Percentiles rank a stretch among this genome's conserved stretches.
Evolutionary conservation across 352 stramenopile genomes (phyloP).

Genomic region (Thraustotheca clavata): DNA sequence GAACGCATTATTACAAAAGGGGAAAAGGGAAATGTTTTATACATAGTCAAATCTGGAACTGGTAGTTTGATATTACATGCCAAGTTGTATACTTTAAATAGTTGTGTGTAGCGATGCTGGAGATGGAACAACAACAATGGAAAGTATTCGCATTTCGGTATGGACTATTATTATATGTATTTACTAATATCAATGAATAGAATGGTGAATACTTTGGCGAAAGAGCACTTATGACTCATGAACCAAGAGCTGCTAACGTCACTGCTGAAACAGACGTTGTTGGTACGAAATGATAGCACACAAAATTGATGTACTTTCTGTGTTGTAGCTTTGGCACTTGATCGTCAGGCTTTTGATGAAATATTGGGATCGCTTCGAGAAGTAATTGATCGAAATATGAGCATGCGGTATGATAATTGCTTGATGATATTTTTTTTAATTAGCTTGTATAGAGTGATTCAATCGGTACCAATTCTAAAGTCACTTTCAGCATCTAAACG

Average conservation of each 20-base stretch:
- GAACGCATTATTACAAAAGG: constrained; percentile 79
- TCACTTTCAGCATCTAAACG: constrained; percentile 47
- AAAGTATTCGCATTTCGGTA: constrained; percentile 16
- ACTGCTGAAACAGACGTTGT: constrained; percentile 61
- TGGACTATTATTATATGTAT: neutral
- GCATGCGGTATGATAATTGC: constrained; percentile 31
- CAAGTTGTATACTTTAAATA: constrained; percentile 11
- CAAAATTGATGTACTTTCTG: constrained; percentile 1
- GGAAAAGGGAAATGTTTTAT: constrained; percentile 68
- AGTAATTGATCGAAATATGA: constrained; percentile 86
- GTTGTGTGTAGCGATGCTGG: constrained; percentile 51
- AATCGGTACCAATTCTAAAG: constrained; percentile 64
- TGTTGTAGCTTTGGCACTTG: constrained; percentile 72
- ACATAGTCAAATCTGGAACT: constrained; percentile 76
- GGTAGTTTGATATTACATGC: constrained; percentile 22
- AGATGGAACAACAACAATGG: constrained; percentile 27
- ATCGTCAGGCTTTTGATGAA: constrained; percentile 90
- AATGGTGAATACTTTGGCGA: constrained; percentile 92
- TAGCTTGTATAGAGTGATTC: constrained; percentile 33
- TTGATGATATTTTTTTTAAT: neutral
- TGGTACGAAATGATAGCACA: neutral
- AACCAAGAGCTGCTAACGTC: constrained; percentile 85
- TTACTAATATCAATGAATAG: neutral
- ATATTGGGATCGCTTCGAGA: constrained; percentile 88
- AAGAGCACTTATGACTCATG: constrained; percentile 82